Evolutionary conservation across 345 rosid genomes (phyloP), one percentile per base, ranked within the genome.

Genomic region (Durio zibethinus): DNA sequence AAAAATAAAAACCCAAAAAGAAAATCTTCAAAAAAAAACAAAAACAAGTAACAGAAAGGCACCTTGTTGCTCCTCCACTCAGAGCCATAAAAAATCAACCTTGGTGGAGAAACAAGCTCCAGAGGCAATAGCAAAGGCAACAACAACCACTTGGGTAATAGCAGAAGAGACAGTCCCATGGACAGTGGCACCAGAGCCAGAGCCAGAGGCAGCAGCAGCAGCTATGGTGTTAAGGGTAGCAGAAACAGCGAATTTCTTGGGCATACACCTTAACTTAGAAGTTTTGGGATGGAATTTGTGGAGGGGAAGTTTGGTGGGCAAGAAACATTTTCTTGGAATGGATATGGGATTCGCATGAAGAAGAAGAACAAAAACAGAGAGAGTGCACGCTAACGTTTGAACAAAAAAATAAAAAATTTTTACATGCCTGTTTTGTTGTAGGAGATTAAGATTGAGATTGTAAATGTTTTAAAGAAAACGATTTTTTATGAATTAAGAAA

Each of bases 91-190:
- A 81, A 89, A 91, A 45, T 89, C 91, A 33, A 89, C 90, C 82
- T 87, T 89, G 18, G 93, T 89, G 82, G 95, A 89, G 69, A 91
- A 89, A 40, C 95, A 91, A 76, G 93, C 95, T 4, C 95, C 95
- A 38, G 94, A 91, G 72, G 92, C 94, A 62, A 91, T 91, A 60
- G 94, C 94, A 50, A 91, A 78, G 63, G 91, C 91, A 36, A 88
- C 87, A 80, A 91, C 84, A 43, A 90, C 93, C 4, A 91, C 90
- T 1, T 90, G 92, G 16, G 94, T 86, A 83, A 90, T 89, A 69
- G 92, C 84, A 27, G 92, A 90, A 40, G 91, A 38, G 57, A 89
- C 92, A 14, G 90, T 91, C 36, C 88, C 91, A 65, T 85, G 90
- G 72, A 81, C 43, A 31, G 90, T 72, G 36, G 78, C 20, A 61